Evolutionary conservation across 495 filamentous ascomycete genomes (phyloP).

Genomic region (Tuber borchii): DNA sequence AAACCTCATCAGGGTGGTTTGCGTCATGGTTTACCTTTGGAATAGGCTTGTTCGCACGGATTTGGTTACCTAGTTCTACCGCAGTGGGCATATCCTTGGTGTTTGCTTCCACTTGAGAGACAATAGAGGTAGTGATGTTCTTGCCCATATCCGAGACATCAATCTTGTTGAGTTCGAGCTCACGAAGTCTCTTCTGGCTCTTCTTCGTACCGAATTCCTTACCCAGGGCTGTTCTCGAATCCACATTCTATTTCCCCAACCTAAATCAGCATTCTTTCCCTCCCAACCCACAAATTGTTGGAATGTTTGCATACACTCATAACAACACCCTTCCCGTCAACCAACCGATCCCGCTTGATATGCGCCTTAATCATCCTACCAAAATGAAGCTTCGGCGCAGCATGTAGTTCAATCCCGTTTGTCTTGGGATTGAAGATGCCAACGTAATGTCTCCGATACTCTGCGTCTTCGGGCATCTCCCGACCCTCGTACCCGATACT

Average conservation of each 20-base stretch:
- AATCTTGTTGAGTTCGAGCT: slow-evolving; percentile 36
- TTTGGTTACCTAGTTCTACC: slow-evolving; percentile 58
- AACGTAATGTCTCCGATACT: slow-evolving; percentile 76
- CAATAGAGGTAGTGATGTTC: slow-evolving; percentile 34
- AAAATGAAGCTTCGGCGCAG: slow-evolving; percentile 68
- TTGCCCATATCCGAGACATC: slow-evolving; percentile 34
- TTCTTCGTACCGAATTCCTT: slow-evolving; percentile 91
- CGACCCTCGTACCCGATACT: slow-evolving; percentile 75
- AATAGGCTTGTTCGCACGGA: slow-evolving; percentile 67
- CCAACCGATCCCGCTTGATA: slow-evolving; percentile 46
- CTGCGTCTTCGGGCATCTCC: slow-evolving; percentile 58
- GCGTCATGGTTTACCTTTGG: slow-evolving; percentile 69
- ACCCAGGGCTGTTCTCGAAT: slow-evolving; percentile 55
- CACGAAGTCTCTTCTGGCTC: slow-evolving; percentile 64
- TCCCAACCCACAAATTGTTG: not conserved
- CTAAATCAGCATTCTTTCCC: slow-evolving; percentile 44
- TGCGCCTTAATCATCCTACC: slow-evolving; percentile 55
- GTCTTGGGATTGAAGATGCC: slow-evolving; percentile 73
- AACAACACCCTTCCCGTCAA: slow-evolving; percentile 42
- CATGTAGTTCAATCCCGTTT: slow-evolving; percentile 59
- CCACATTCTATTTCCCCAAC: slow-evolving; percentile 13
- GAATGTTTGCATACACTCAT: slow-evolving; percentile 11
- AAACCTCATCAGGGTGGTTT: slow-evolving; percentile 70
- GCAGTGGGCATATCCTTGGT: slow-evolving; percentile 54
- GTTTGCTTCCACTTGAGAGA: slow-evolving; percentile 46